These are phyloP conservation scores for Leccinum longicurvipes DNA, from an alignment of 768 basidiomycete genomes.

Conservation along the genomic window DNA sequence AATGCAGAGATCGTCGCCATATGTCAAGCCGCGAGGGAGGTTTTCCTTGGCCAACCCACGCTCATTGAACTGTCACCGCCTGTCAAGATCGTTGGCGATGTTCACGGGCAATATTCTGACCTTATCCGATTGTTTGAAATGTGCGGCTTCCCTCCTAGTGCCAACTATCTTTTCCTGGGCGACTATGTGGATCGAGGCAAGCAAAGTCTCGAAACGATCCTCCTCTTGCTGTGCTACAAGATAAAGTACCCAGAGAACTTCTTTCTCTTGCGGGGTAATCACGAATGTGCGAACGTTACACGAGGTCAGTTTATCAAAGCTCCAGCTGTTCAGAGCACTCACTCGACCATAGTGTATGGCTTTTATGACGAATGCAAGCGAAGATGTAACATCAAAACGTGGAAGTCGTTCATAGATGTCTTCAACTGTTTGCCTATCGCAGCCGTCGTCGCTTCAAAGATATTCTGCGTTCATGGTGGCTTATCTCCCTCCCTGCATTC, in stretches of 20 bases:
- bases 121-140: conserved; percentile 98
- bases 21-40: conserved; percentile 93
- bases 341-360: conserved; percentile 73
- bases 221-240: conserved; percentile 96
- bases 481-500: conserved; percentile 88
- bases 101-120: conserved; percentile 98
- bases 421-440: conserved; percentile 99
- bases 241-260: conserved; percentile 99
- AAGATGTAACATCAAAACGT: conserved; percentile 98
- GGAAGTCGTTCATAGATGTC: conserved; percentile 99
- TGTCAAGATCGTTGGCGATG: conserved; percentile 99
- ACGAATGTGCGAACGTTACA: conserved; percentile 99
- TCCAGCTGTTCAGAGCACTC: conserved; percentile 15
- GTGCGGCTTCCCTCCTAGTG: conserved; percentile 97
- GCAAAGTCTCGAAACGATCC: conserved; percentile 96
- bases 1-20: conserved; percentile 93
- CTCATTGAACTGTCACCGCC: conserved; percentile 96
- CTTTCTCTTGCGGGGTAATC: conserved; percentile 95
- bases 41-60: conserved; percentile 94
- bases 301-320: conserved; percentile 60
- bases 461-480: conserved; percentile 98
- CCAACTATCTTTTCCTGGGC: conserved; percentile 98
- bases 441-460: conserved; percentile 97
- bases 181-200: conserved; percentile 99
- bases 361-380: conserved; percentile 99